Evolutionary conservation across 371 early-diverging fungal genomes (phyloP).

Genomic region (Mucor saturninus): DNA sequence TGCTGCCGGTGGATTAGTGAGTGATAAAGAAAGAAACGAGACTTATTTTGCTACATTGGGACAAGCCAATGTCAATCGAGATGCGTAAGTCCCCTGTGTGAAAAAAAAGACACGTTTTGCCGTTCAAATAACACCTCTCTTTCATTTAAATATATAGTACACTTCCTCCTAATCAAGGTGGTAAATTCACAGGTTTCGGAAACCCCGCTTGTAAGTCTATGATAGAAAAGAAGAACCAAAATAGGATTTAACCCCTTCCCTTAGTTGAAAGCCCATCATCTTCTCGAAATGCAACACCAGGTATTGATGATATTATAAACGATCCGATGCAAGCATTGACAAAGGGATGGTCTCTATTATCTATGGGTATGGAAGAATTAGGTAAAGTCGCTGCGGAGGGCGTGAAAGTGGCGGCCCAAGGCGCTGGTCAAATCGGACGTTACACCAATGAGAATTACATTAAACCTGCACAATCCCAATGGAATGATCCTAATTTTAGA

Average conservation of each 20-base stretch:
- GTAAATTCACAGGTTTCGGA: constrained; percentile 92
- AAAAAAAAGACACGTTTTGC: no score
- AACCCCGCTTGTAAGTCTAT: constrained; percentile 56
- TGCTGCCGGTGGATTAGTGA: constrained; percentile 17
- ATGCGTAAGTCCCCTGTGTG: constrained; percentile 18
- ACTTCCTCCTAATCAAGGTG: constrained; percentile 92
- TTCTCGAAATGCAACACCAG: constrained; percentile 36
- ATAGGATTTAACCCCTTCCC: no score
- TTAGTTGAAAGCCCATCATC: constrained; percentile 43
- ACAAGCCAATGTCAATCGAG: constrained; percentile 19
- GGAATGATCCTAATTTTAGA: constrained; percentile 85
- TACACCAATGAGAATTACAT: constrained; percentile 76
- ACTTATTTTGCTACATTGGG: constrained; percentile 32
- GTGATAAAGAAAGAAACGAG: constrained; percentile 24
- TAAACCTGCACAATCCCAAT: constrained; percentile 76
- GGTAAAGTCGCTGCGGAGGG: constrained; percentile 67
- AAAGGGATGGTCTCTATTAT: constrained; percentile 85
- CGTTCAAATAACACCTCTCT: neutral
- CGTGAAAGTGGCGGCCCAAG: constrained; percentile 72
- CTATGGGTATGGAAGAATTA: constrained; percentile 55
- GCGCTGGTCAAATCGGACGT: constrained; percentile 71
- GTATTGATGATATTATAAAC: constrained; percentile 73
- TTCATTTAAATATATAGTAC: constrained; percentile 28
- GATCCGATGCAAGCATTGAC: constrained; percentile 83
- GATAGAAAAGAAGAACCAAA: neutral